phyloP scores from a whole-genome alignment of 257 asterid genomes.

The Vinca minor region DNA sequence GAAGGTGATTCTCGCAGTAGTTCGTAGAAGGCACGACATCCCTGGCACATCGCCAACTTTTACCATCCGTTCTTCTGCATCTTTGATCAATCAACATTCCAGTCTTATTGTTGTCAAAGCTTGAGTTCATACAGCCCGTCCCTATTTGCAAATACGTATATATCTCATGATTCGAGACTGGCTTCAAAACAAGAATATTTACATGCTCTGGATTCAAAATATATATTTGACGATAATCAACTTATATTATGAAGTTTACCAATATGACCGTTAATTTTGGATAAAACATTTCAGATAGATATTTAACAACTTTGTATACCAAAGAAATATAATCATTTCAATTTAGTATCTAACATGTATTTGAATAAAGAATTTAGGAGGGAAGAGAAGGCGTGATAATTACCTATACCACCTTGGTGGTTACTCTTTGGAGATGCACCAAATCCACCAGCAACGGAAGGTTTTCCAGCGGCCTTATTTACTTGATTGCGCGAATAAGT shows the following conservation, averaged over 20 bases:
- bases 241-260: neutral
- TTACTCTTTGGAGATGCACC: constrained; percentile 45
- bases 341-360: too few species aligned
- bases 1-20: constrained; percentile 56
- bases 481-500: constrained; percentile 13
- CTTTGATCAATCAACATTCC: constrained; percentile 32
- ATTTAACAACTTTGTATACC: too few species aligned
- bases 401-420: constrained; percentile 36
- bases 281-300: neutral
- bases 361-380: neutral
- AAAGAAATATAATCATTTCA: too few species aligned
- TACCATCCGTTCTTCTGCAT: constrained; percentile 75
- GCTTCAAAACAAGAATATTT: neutral
- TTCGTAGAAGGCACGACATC: constrained; percentile 34
- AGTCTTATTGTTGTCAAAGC: constrained; percentile 9
- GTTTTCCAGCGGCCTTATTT: constrained; percentile 12
- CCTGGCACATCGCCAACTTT: constrained; percentile 59
- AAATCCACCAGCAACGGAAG: constrained; percentile 20
- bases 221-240: neutral
- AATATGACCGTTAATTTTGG: neutral
- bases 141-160: constrained; percentile 7
- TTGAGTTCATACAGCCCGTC: constrained; percentile 9
- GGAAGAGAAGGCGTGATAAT: neutral
- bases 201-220: neutral
- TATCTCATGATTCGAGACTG: constrained; percentile 1